phyloP scores from a whole-genome alignment of 78 protist genomes.

The Dictyostelium purpureum region DNA sequence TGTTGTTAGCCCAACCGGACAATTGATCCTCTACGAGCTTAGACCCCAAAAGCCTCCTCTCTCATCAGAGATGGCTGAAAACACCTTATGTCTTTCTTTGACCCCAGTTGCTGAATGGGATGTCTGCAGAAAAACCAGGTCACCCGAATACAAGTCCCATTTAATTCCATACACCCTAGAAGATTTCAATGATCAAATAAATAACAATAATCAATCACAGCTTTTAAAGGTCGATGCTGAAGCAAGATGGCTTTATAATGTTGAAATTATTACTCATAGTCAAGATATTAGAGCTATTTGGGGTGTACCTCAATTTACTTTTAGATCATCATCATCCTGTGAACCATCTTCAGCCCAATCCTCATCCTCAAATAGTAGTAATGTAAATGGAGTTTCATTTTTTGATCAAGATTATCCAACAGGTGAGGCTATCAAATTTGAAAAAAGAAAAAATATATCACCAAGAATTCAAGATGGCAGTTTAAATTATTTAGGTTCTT shows the following conservation, averaged over 20 bases:
- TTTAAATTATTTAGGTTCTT: neutral
- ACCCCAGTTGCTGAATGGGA: constrained; percentile 54
- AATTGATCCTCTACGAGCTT: constrained; percentile 58
- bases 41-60: constrained; percentile 57
- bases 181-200: neutral
- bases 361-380: neutral
- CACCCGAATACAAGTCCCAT: constrained; percentile 18
- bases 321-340: constrained; percentile 29
- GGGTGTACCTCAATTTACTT: constrained; percentile 70
- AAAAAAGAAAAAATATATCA: constrained; percentile 58
- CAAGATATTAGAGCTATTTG: constrained; percentile 71
- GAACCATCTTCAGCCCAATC: neutral
- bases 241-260: constrained; percentile 67
- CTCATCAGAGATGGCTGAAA: constrained; percentile 25
- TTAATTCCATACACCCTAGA: constrained; percentile 13
- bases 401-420: constrained; percentile 69
- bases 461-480: constrained; percentile 35
- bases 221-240: constrained; percentile 2
- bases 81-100: constrained; percentile 40
- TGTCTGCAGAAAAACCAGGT: constrained; percentile 45
- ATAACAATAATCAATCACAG: constrained; percentile 1
- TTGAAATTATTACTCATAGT: constrained; percentile 71
- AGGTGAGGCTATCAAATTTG: constrained; percentile 70
- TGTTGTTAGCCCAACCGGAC: constrained; percentile 66
- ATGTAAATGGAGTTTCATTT: neutral